These are phyloP conservation scores for Lactarius vividus DNA, from an alignment of 768 basidiomycete genomes.

Conservation along the genomic window DNA sequence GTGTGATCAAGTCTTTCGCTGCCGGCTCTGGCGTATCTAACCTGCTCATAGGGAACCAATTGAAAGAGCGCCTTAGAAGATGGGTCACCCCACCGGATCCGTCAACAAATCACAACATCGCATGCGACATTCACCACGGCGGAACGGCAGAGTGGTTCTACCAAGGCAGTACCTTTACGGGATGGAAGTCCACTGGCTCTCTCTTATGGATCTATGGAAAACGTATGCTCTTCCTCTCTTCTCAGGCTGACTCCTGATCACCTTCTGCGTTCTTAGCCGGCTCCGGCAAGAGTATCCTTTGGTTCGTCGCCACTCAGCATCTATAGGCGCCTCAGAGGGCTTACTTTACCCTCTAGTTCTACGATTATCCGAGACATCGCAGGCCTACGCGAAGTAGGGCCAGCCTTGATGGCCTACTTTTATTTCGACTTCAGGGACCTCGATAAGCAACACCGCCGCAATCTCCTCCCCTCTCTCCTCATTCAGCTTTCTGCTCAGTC, in stretches of 20 bases:
- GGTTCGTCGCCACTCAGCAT: neutral
- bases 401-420: no score
- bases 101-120: neutral
- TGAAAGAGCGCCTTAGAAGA: neutral
- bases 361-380: neutral
- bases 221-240: neutral
- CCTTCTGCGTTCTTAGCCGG: neutral
- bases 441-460: neutral
- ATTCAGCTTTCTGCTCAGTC: neutral
- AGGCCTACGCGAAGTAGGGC: no score
- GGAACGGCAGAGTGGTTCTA: neutral
- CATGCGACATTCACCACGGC: neutral
- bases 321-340: neutral
- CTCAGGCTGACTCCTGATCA: neutral
- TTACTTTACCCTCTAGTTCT: neutral
- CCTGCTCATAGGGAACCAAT: neutral
- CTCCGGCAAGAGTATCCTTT: neutral
- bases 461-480: neutral
- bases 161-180: neutral
- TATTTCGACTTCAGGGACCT: no score
- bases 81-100: neutral
- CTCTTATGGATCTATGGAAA: neutral
- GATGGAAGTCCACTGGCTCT: neutral
- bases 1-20: neutral
- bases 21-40: neutral